Base-by-base conservation (phyloP, 2,329 filamentous ascomycete species). In the Metarhizium brunneum region DNA sequence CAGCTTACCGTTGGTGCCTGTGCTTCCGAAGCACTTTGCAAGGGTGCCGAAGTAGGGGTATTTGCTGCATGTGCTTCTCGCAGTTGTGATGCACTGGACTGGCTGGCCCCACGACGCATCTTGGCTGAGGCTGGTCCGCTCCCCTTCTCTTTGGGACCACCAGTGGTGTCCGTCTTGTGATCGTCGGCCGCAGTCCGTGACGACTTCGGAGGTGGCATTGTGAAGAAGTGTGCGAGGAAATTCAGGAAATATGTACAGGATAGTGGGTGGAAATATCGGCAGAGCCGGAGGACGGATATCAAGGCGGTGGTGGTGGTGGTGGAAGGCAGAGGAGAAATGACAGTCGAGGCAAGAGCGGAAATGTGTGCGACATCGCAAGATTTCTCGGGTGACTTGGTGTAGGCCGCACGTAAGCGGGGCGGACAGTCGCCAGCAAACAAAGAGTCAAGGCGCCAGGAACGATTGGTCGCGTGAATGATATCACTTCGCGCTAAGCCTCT, bases 31-130 rank as follows among this genome's bases (percentile, higher is more conserved):
- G 64, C 54, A 47, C 62, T 63, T 52, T 63, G 64, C 30, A 68
- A 57, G 16, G 69, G 65, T 47, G 66, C 63, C 45, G 69, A 68
- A 29, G 69, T 66, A 13, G 68, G 64, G 58, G 69, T 76, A 58
- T 69, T 69, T 3, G 53, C 52, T 25, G 25, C 25, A 4, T 25
- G 25, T 25, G 57, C 47, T 42, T 57, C 57, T 35, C 55, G 55
- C 53, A 74, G 65, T 43, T 77, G 68, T 36, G 69, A 75, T 18
- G 75, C 73, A 47, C 76, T 78, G 13, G 73, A 73, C 55, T 77
- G 77, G 66, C 77, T 82, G 55, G 75, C 79, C 16, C 76, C 76
- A 42, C 81, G 76, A 54, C 79, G 79, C 69, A 81, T 74, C 67
- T 84, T 84, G 57, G 77, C 73, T 54, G 78, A 77, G 16, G 73